Conservation (phyloP, 768 basidiomycete genomes). For the Xanthoconium purpureum region DNA sequence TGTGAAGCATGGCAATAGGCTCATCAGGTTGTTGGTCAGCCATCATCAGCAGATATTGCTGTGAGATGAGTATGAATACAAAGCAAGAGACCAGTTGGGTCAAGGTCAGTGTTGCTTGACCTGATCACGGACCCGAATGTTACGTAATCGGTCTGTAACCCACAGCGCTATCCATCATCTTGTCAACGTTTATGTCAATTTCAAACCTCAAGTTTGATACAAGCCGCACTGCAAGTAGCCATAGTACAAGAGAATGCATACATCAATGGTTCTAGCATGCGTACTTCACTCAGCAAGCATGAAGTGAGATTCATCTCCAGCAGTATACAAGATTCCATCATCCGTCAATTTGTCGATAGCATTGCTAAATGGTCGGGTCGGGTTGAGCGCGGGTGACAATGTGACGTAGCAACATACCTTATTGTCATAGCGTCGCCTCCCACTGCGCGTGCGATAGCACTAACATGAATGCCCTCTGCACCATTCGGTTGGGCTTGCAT, state of each 20-base stretch:
- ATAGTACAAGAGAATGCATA: background rate
- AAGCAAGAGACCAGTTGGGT: no score
- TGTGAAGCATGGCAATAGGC: background rate
- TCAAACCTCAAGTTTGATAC: background rate
- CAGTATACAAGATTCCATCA: slow-evolving; percentile 76
- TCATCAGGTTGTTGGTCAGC: slow-evolving; percentile 8
- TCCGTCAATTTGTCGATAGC: slow-evolving; percentile 78
- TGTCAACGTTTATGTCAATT: no score
- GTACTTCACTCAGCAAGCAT: slow-evolving; percentile 41
- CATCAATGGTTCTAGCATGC: background rate
- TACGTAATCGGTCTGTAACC: no score
- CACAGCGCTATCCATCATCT: no score
- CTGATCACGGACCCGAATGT: no score
- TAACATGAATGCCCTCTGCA: slow-evolving; percentile 73
- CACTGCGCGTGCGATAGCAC: slow-evolving; percentile 64
- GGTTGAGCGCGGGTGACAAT: background rate
- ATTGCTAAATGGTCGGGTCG: slow-evolving; percentile 40
- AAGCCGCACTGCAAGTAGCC: background rate
- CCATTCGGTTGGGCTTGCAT: slow-evolving; percentile 46
- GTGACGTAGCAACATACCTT: slow-evolving; percentile 43
- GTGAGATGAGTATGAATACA: background rate
- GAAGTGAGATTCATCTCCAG: slow-evolving; percentile 81
- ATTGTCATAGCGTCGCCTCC: slow-evolving; percentile 57
- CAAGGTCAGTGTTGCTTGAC: no score
- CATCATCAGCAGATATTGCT: slow-evolving; percentile 2